Evolutionary conservation across 768 basidiomycete species (phyloP).

Genomic region (Russula sp.): DNA sequence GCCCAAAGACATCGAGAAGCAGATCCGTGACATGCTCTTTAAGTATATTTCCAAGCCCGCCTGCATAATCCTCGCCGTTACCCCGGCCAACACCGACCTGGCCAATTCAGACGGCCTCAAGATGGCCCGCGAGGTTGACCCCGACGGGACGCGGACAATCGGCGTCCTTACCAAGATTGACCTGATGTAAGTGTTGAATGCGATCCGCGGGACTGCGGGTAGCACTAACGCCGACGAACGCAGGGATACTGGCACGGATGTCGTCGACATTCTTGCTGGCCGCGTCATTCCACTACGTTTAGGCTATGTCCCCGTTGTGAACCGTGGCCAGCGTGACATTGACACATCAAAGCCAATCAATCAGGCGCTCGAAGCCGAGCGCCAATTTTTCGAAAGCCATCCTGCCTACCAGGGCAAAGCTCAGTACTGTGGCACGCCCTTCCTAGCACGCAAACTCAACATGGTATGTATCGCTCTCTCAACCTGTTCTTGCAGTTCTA

Average conservation of each 20-base stretch:
- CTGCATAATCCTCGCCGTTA: slow-evolving; percentile 95
- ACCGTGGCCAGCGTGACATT: slow-evolving; percentile 96
- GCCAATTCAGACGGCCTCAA: slow-evolving; percentile 98
- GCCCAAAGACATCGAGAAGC: slow-evolving; percentile 94
- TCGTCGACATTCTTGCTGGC: slow-evolving; percentile 97
- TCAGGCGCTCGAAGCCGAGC: slow-evolving; percentile 82
- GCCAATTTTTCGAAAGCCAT: slow-evolving; percentile 93
- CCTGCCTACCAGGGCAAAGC: slow-evolving; percentile 89
- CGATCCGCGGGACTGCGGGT: slow-evolving; percentile 12
- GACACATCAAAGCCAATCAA: slow-evolving; percentile 82
- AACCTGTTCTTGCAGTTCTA: not conserved
- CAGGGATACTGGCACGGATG: slow-evolving; percentile 96
- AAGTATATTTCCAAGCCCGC: slow-evolving; percentile 94
- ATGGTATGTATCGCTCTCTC: slow-evolving; percentile 48
- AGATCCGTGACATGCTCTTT: slow-evolving; percentile 93
- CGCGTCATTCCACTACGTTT: slow-evolving; percentile 93
- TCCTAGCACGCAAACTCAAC: slow-evolving; percentile 91
- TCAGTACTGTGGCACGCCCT: slow-evolving; percentile 96
- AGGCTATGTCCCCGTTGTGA: slow-evolving; percentile 98
- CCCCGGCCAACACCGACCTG: slow-evolving; percentile 92
- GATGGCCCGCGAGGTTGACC: slow-evolving; percentile 94
- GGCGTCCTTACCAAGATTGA: slow-evolving; percentile 99
- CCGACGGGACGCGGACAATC: slow-evolving; percentile 93
- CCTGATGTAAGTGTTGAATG: slow-evolving; percentile 64
- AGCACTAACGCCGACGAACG: slow-evolving; percentile 14